phyloP scores from a whole-genome alignment of 228 moss, liverwort and hornwort species.

The Sphagnum magellanicum region DNA sequence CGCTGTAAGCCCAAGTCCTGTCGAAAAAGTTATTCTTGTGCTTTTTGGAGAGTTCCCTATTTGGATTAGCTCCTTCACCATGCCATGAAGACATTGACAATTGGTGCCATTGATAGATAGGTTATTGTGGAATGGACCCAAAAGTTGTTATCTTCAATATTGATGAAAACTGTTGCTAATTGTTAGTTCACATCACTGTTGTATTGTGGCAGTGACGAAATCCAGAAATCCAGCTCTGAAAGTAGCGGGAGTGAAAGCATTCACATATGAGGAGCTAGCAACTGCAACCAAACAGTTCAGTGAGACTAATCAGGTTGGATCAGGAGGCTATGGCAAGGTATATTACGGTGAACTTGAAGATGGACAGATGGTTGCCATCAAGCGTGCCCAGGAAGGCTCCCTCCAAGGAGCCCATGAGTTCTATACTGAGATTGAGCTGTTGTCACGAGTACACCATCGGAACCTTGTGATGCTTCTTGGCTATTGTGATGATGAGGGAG shows the following conservation, averaged over 20 bases:
- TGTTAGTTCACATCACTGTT: background rate
- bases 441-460: constrained; percentile 82
- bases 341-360: constrained; percentile 43
- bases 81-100: no score
- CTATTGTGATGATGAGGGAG: constrained; percentile 74
- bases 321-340: constrained; percentile 86
- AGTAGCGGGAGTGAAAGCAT: constrained; percentile 63
- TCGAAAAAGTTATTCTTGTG: no score
- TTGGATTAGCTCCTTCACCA: no score
- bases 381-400: constrained; percentile 65
- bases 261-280: constrained; percentile 62
- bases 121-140: no score
- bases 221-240: constrained; percentile 34
- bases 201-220: constrained; percentile 29
- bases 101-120: no score
- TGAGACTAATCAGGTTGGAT: constrained; percentile 36
- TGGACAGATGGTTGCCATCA: constrained; percentile 56
- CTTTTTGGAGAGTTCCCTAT: no score
- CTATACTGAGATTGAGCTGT: constrained; percentile 75
- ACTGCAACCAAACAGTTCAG: constrained; percentile 61
- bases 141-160: no score
- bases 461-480: constrained; percentile 72
- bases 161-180: no score
- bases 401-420: constrained; percentile 74
- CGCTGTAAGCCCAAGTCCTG: constrained; percentile 20